These are phyloP conservation scores for Alternaria viburni DNA, from an alignment of 2,329 filamentous ascomycete genomes.

Conservation along the genomic window DNA sequence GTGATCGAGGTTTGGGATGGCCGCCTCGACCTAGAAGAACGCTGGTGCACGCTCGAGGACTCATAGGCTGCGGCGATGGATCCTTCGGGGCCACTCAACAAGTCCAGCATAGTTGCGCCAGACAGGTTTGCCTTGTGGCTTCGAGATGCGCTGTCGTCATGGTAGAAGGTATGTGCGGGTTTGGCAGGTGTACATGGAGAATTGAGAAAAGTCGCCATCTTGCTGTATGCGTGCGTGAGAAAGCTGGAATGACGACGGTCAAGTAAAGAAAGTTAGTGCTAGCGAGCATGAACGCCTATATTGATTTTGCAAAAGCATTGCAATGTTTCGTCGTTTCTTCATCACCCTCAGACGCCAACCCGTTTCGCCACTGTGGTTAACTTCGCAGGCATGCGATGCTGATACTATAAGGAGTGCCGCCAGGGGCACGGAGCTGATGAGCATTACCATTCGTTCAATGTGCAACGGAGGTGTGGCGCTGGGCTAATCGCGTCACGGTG, in stretches of 20 bases:
- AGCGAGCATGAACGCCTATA: conserved; percentile 1
- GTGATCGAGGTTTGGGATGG: conserved; percentile 32
- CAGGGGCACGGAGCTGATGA: not conserved
- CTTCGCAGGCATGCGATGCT: conserved; percentile 8
- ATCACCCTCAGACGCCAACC: conserved; percentile 19
- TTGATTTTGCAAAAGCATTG: conserved; percentile 11
- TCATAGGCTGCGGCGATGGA: conserved; percentile 20
- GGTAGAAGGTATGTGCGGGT: conserved; percentile 11
- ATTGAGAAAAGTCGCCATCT: conserved; percentile 24
- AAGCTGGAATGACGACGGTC: not conserved
- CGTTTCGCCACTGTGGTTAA: conserved; percentile 14
- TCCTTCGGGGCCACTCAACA: conserved; percentile 20
- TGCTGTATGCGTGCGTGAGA: not conserved
- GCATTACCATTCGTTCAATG: conserved; percentile 10
- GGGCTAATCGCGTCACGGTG: conserved; percentile 10
- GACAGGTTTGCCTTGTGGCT: conserved; percentile 29
- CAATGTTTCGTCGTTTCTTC: conserved; percentile 7
- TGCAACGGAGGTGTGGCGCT: not conserved
- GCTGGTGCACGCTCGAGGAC: not conserved
- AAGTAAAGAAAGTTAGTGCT: conserved; percentile 2
- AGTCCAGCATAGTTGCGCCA: conserved; percentile 28
- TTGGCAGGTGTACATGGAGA: conserved; percentile 7
- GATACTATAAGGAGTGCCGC: conserved; percentile 6
- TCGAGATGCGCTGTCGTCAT: conserved; percentile 10
- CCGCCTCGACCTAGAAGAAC: conserved; percentile 21